phyloP scores from a whole-genome alignment of 495 filamentous ascomycete genomes.

The Cercophora samala region DNA sequence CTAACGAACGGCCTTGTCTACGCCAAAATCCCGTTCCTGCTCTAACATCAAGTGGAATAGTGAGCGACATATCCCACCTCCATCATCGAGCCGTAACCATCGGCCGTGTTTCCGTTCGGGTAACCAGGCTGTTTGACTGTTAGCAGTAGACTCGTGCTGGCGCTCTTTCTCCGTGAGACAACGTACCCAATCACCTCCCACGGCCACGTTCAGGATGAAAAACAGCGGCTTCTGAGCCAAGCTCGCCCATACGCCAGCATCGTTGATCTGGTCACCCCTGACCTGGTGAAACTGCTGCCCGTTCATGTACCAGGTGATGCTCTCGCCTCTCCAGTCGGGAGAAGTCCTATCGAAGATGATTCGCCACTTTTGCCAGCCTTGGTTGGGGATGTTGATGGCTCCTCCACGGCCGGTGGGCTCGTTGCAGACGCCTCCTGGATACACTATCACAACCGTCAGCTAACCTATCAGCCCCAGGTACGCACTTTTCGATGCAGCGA shows the following conservation, averaged over 20 bases:
- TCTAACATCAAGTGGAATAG: conserved; percentile 25
- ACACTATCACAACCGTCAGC: conserved; percentile 13
- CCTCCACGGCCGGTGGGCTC: conserved; percentile 42
- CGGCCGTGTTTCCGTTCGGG: conserved; percentile 38
- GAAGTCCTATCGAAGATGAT: conserved; percentile 43
- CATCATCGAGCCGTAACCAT: conserved; percentile 45
- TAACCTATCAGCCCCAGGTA: too few relatives aligned
- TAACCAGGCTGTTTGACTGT: conserved; percentile 35
- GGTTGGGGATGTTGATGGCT: conserved; percentile 34
- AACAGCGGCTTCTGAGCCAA: conserved; percentile 39
- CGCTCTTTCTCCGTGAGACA: too few relatives aligned
- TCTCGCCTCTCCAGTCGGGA: conserved; percentile 40
- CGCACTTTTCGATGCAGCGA: background rate
- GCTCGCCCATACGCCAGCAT: conserved; percentile 38
- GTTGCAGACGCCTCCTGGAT: conserved; percentile 46
- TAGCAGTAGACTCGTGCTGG: too few relatives aligned
- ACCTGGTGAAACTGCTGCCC: conserved; percentile 42
- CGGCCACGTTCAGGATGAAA: conserved; percentile 51
- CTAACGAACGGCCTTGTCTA: background rate
- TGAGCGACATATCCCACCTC: conserved; percentile 47
- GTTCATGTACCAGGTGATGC: conserved; percentile 49
- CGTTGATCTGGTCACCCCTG: conserved; percentile 35
- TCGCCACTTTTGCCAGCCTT: conserved; percentile 48
- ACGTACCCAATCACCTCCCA: conserved; percentile 50
- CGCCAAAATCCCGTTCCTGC: background rate